Base-by-base conservation (phyloP, 2,329 filamentous ascomycete genomes). In the Talaromyces amestolkiae region DNA sequence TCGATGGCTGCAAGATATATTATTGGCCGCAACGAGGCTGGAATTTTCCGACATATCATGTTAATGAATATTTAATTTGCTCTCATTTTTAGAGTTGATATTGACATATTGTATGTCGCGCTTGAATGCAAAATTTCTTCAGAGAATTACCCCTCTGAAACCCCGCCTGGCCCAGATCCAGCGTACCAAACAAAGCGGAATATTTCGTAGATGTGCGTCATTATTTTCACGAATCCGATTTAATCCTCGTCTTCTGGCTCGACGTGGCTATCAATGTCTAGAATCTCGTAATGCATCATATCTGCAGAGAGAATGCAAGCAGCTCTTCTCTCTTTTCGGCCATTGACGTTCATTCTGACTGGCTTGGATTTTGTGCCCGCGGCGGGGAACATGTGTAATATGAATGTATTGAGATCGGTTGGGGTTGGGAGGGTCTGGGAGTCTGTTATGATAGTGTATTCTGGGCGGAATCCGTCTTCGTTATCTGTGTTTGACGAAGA, bases 261-360 rank as follows among this genome's bases (percentile, higher is more conserved):
- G 7, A 56, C n/a, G n/a, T 35, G 53, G 22, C 80, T 77, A 71
- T 82, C 85, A 68, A 88, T 70, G 73, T 88, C 85, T 65, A 87
- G 74, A 15, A 87, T 82, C 58, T 82, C 79, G 73, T 86, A 87
- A 66, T 83, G 81, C 71, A 83, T 78, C 41, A 78, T 74, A 71
- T 85, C 82, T 33, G 82, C 79, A 53, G 85, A 86, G 66, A 88
- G 71, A 33, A 88, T 82, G 61, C 85, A 82, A 22, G 85, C 77
- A 3, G 83, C 81, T 65, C 84, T 75, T 68, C 85, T 77, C 0
- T 81, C 83, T 64, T 81, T 81, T 11, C 85, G 76, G 22, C 85
- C 86, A 70, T 87, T 87, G 2, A 87, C 81, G 39, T 85, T 78
- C 7, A 89, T 68, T 64, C 76, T 77, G 24, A 81, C 65, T 0